Percentiles rank a stretch among this genome's conserved stretches.
Evolutionary conservation across 2,329 filamentous ascomycete species (phyloP).

Genomic region (Ceratocystiopsis minuta): DNA sequence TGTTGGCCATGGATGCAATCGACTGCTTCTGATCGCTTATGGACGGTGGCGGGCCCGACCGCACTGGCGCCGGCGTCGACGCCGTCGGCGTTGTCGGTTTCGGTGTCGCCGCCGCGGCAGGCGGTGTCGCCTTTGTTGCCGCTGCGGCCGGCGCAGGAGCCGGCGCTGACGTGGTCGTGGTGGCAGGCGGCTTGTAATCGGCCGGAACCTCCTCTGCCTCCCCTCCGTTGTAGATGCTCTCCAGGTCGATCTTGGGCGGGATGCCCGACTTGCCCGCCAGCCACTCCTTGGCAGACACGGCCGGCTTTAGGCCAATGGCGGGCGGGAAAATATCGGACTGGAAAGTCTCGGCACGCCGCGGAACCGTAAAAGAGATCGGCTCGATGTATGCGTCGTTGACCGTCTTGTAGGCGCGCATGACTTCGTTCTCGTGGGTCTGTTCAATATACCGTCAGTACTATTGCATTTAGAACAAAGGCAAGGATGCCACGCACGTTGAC

Average conservation of each 20-base stretch:
- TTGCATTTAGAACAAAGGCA: conserved; percentile 2
- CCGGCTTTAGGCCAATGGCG: conserved; percentile 60
- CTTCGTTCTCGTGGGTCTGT: conserved; percentile 82
- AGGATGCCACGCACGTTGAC: conserved; percentile 61
- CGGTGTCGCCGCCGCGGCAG: conserved; percentile 18
- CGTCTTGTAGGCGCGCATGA: conserved; percentile 92
- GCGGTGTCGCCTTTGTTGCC: conserved; percentile 18
- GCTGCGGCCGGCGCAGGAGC: conserved; percentile 21
- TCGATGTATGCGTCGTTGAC: conserved; percentile 90
- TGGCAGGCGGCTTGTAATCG: conserved; percentile 41
- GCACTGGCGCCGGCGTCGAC: conserved; percentile 12
- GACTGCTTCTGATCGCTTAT: conserved; percentile 76
- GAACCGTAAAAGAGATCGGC: conserved; percentile 93
- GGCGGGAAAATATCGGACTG: conserved; percentile 95
- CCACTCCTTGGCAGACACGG: conserved; percentile 68
- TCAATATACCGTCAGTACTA: too few species aligned
- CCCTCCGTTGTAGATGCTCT: conserved; percentile 74
- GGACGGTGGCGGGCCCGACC: conserved; percentile 40
- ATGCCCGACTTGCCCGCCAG: conserved; percentile 66
- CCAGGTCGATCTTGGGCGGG: conserved; percentile 83
- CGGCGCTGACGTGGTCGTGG: conserved; percentile 23
- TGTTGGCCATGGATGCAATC: conserved; percentile 69
- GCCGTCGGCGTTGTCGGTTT: conserved; percentile 32
- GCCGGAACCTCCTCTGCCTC: conserved; percentile 59
- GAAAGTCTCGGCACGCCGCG: conserved; percentile 81